Percentiles rank a stretch among this genome's conserved stretches.
Evolutionary conservation across 1,139 yeast species (phyloP).

Genomic region (Hyphopichia pseudoburtonii): DNA sequence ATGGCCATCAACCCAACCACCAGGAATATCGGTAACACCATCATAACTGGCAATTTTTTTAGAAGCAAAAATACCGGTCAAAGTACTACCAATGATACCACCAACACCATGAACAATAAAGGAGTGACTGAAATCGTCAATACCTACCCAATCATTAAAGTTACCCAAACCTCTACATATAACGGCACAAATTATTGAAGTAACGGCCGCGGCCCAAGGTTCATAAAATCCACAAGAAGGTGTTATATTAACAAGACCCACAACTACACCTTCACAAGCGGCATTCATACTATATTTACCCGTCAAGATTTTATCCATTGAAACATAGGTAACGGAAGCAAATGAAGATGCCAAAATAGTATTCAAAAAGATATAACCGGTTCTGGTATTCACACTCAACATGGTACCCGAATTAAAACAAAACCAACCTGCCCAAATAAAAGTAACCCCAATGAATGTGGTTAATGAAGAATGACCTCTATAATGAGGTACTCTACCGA

Average conservation of each 20-base stretch:
- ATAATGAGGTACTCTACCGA: slow-evolving; percentile 22
- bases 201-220: slow-evolving; percentile 50
- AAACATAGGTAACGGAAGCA: slow-evolving; percentile 37
- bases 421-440: slow-evolving; percentile 54
- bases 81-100: slow-evolving; percentile 44
- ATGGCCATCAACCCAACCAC: slow-evolving; percentile 53
- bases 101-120: slow-evolving; percentile 51
- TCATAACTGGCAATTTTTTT: slow-evolving; percentile 47
- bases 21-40: slow-evolving; percentile 44
- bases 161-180: slow-evolving; percentile 38
- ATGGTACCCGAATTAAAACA: slow-evolving; percentile 54
- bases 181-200: slow-evolving; percentile 40
- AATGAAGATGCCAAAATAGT: slow-evolving; percentile 49
- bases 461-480: slow-evolving; percentile 41
- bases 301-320: slow-evolving; percentile 32
- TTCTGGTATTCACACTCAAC: slow-evolving; percentile 42
- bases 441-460: slow-evolving; percentile 46
- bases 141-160: slow-evolving; percentile 40
- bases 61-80: slow-evolving; percentile 47
- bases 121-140: slow-evolving; percentile 49
- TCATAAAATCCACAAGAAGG: slow-evolving; percentile 52
- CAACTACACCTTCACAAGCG: slow-evolving; percentile 50
- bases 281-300: slow-evolving; percentile 45
- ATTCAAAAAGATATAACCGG: slow-evolving; percentile 48
- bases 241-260: slow-evolving; percentile 51